Base-by-base conservation (phyloP, 441 rosid species). In the Populus hybrid region DNA sequence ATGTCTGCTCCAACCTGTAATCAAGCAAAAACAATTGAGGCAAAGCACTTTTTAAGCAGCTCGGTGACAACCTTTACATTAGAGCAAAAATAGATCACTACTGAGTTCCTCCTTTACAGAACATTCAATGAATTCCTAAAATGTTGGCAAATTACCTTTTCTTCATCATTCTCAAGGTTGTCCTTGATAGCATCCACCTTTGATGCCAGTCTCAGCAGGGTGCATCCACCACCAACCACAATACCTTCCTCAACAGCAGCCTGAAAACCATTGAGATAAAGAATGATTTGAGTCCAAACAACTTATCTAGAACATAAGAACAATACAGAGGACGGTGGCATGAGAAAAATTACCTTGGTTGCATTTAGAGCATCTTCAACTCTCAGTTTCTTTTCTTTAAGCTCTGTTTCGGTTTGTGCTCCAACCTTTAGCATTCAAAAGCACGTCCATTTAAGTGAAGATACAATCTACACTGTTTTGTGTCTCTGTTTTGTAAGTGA, bases 211-310 rank as follows among this genome's bases (percentile, higher is more conserved):
- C 99, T 87, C 80, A 95, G 81, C 65, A 95, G 76, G 46, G 97
- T 89, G 80, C 98, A 95, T 11, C 98, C 99, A 46, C 99, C 99
- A 73, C 98, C 98, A 78, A 92, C 99, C 26, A 93, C 98, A 79
- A 95, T 92, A 80, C 99, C 99, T 86, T 95, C 99, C 84, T 95
- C 98, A 66, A 95, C 97, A 71, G 99, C 98, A 1, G 98, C 98
- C 91, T 91, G 84, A 71, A 81, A 79, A 75, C 34, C 75, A 76
- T 53, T 0, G 20, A 50, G 69, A 23, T 46, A 23, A 40, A 20
- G 10, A 77, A 5, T 57, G 20, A 21, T 9, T 40, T 34, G 30
- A 23, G 12, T 32, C 8, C 28, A 21, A 63, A 63, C 26, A 63
- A 63, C 11, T 63, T 23, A 21, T 11, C 28, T 63, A 23, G 64